phyloP scores from a whole-genome alignment of 768 basidiomycete genomes.

The Russula brevipes region DNA sequence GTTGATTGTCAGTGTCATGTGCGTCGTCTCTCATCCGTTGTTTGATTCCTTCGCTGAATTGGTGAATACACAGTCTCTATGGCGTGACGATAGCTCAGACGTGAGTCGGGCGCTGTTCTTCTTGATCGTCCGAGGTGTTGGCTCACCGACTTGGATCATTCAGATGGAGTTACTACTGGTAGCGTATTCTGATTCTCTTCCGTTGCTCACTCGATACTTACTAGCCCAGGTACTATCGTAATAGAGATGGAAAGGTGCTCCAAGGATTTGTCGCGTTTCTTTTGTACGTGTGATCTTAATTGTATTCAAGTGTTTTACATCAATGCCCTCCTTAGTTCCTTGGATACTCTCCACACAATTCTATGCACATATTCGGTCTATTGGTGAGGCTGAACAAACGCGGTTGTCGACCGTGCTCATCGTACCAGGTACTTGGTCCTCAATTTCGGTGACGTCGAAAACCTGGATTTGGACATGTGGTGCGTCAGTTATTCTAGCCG shows the following conservation, averaged over 20 bases:
- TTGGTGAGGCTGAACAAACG: slow-evolving; percentile 33
- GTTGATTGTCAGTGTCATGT: slow-evolving; percentile 7
- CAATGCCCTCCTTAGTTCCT: slow-evolving; percentile 28
- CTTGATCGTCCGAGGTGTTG: neutral
- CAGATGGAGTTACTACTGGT: slow-evolving; percentile 11
- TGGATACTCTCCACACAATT: slow-evolving; percentile 44
- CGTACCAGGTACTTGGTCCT: slow-evolving; percentile 41
- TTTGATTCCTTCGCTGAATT: neutral
- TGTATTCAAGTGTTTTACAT: neutral
- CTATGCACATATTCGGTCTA: slow-evolving; percentile 44
- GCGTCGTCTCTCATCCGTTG: neutral
- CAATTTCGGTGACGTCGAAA: slow-evolving; percentile 38
- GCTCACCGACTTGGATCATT: neutral
- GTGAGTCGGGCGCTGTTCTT: neutral
- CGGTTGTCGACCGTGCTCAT: neutral
- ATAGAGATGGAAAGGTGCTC: neutral
- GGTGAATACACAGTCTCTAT: neutral
- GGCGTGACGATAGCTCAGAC: slow-evolving; percentile 4
- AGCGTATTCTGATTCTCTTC: neutral
- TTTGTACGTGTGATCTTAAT: neutral
- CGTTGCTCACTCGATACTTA: neutral
- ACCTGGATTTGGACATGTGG: slow-evolving; percentile 40
- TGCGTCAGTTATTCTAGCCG: slow-evolving; percentile 26
- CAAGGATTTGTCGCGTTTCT: neutral
- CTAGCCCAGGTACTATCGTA: neutral